Conservation (phyloP, 2,329 filamentous ascomycete genomes). For the Acarospora socialis region DNA sequence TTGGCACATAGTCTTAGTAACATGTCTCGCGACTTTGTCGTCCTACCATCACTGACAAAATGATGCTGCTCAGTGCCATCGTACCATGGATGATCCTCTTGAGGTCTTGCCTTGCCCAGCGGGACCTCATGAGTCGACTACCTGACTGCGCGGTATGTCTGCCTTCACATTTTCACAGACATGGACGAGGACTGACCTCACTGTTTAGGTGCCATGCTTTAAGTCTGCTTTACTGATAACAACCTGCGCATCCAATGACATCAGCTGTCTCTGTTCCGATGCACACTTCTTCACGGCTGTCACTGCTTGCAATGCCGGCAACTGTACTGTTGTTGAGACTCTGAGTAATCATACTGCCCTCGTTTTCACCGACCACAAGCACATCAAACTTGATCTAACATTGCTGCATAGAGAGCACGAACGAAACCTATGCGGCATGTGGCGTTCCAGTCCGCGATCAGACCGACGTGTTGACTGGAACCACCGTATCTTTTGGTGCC, state of each 20-base stretch:
- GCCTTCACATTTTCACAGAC: too few relatives aligned
- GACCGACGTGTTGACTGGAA: conserved; percentile 14
- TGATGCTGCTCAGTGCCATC: too few relatives aligned
- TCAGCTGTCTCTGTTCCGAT: conserved; percentile 19
- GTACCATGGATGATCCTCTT: too few relatives aligned
- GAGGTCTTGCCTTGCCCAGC: too few relatives aligned
- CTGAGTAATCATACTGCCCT: conserved; percentile 10
- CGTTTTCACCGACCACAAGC: conserved; percentile 1
- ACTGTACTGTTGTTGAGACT: conserved; percentile 19
- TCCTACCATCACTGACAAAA: too few relatives aligned
- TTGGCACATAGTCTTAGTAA: too few relatives aligned
- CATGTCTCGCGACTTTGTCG: too few relatives aligned
- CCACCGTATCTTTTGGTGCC: conserved; percentile 15
- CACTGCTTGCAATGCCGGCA: conserved; percentile 17
- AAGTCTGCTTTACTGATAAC: too few relatives aligned
- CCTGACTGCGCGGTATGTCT: too few relatives aligned
- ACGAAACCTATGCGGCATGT: conserved; percentile 17
- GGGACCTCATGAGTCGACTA: too few relatives aligned
- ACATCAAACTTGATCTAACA: conserved; percentile 5
- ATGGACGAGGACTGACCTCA: too few relatives aligned
- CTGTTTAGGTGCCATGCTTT: too few relatives aligned
- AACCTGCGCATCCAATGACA: conserved; percentile 16
- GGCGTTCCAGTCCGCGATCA: conserved; percentile 17
- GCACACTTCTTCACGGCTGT: conserved; percentile 15
- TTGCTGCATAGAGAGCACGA: conserved; percentile 5